phyloP scores from a whole-genome alignment of 2,329 filamentous ascomycete species.

The Clarireedia homoeocarpa region DNA sequence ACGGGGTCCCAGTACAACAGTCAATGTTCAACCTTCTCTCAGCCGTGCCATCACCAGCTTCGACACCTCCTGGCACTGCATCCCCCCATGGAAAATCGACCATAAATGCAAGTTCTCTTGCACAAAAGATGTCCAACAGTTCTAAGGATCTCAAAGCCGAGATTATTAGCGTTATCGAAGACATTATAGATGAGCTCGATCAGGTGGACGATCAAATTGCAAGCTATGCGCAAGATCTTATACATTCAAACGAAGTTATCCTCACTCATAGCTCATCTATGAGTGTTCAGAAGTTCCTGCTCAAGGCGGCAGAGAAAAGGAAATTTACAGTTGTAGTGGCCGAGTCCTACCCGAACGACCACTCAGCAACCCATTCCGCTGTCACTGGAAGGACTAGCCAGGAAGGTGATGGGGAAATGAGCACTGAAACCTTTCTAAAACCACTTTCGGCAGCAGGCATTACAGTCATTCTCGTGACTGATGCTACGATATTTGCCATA shows the following conservation, averaged over 20 bases:
- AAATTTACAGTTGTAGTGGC: conserved; percentile 87
- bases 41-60: conserved; percentile 48
- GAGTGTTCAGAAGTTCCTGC: conserved; percentile 82
- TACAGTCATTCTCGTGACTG: conserved; percentile 74
- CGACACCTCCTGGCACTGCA: conserved; percentile 43
- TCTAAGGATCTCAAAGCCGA: conserved; percentile 73
- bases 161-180: conserved; percentile 86
- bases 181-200: conserved; percentile 91
- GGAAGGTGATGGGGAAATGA: conserved; percentile 36
- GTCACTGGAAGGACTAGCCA: conserved; percentile 46
- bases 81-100: conserved; percentile 37
- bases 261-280: conserved; percentile 80
- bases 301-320: conserved; percentile 79
- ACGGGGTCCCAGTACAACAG: conserved; percentile 43
- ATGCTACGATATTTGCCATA: conserved; percentile 81
- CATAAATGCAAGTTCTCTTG: conserved; percentile 22
- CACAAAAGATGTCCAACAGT: conserved; percentile 24
- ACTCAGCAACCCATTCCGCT: conserved; percentile 53
- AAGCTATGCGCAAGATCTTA: conserved; percentile 79
- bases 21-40: conserved; percentile 87
- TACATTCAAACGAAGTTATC: conserved; percentile 87
- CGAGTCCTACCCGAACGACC: conserved; percentile 63
- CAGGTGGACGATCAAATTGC: conserved; percentile 93
- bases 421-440: conserved; percentile 56
- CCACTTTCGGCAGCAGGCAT: conserved; percentile 71